Conservation (phyloP, 176 grass and related monocot species). For the Eleusine indica region DNA sequence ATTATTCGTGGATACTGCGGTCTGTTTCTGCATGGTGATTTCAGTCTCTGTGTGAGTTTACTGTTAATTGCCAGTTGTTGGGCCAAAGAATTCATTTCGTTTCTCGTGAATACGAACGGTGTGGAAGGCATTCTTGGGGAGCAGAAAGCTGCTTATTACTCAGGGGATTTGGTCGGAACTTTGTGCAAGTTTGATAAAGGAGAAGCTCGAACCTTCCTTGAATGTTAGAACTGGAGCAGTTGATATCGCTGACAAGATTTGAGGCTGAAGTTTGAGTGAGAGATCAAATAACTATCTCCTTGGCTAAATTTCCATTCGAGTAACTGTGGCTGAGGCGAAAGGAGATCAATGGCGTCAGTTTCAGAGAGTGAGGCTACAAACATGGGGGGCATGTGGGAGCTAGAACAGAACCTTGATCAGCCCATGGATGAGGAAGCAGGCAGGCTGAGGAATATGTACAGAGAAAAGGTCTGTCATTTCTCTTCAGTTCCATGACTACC, state of each 20-base stretch:
- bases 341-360: conserved; percentile 65
- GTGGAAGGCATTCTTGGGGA: neutral
- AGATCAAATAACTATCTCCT: neutral
- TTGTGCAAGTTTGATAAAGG: neutral
- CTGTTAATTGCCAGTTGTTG: conserved; percentile 15
- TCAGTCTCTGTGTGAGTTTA: neutral
- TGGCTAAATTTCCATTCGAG: conserved; percentile 9
- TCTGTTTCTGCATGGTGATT: neutral
- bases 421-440: conserved; percentile 98
- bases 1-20: neutral
- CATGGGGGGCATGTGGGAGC: conserved; percentile 90
- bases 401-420: conserved; percentile 95
- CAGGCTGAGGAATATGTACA: conserved; percentile 79
- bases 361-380: conserved; percentile 57
- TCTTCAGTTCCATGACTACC: conserved; percentile 10
- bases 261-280: conserved; percentile 2
- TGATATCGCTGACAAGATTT: conserved; percentile 12
- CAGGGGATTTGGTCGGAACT: conserved; percentile 6
- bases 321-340: neutral
- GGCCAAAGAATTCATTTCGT: conserved; percentile 18
- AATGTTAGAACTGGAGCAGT: neutral
- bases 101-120: neutral
- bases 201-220: neutral
- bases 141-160: neutral
- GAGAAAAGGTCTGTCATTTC: conserved; percentile 76